Evolutionary conservation across 2,329 filamentous ascomycete genomes (phyloP), one percentile per base, ranked within the genome.

Genomic region (Aspergillus tubingensis): DNA sequence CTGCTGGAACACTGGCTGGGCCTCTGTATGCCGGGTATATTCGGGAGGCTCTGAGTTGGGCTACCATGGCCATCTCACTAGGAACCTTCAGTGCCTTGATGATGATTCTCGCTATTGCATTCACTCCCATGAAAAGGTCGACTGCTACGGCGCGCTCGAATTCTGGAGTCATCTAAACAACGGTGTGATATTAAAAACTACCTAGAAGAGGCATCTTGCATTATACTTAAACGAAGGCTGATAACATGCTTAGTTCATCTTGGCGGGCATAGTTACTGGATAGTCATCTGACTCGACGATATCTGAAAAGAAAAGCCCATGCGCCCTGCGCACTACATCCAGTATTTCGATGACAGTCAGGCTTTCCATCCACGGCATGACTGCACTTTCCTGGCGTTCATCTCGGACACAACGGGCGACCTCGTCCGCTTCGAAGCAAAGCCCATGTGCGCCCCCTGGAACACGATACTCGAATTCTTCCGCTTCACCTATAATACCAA

Each of bases 1-100:
- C 82, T 5, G 77, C 67, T 1, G 82, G 83, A 0, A 79, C 77
- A 57, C 70, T 84, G 23, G 70, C 80, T 0, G 83, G 83, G 0
- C 82, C 83, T 10, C 62, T 85, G 2, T 77, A 80, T 68, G 77
- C 78, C 10, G 82, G 81, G 0, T 82, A 80, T 55, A 74, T 85
- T 7, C 70, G 70, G 32, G 39, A 63, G 30, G 53, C 52, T 8
- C 74, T 75, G n/a, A 82, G 82, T 0, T 85, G 82, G 83, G 74
- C 70, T 3, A 80, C 78, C 0, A 83, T 84, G 82, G 67, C 71
- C 4, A 23, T 44, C 3, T 44, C 41, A 19, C 4, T 44, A 11
- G 41, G 41, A 13, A 19, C 17, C 0, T 44, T 23, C 19, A 44
- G 41, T 44, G 19, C 19, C 3, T 8, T 44, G 41, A 44, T 44